phyloP scores from a whole-genome alignment of 108 stramenopile genomes.

The Aurantiochytrium sp. region DNA sequence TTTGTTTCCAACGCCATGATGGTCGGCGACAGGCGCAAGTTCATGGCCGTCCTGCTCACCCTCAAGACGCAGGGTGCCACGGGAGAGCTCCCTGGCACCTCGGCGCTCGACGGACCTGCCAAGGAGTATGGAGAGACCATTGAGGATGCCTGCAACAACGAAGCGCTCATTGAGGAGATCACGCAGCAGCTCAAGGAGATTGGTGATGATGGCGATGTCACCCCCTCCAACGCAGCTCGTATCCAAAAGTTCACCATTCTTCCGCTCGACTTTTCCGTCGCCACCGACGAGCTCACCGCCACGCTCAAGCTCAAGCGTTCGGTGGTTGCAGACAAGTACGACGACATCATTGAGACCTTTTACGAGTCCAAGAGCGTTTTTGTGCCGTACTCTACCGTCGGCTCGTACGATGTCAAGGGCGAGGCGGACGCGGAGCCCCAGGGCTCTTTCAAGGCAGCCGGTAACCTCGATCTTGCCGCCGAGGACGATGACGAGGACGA shows the following conservation, averaged over 20 bases:
- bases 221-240: constrained; percentile 61
- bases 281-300: constrained; percentile 65
- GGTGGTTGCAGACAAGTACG: constrained; percentile 56
- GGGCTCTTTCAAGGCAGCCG: not conserved
- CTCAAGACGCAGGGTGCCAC: constrained; percentile 31
- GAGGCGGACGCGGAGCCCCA: not conserved
- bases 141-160: constrained; percentile 13
- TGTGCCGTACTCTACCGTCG: not conserved
- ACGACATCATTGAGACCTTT: constrained; percentile 36
- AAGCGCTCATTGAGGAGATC: constrained; percentile 18
- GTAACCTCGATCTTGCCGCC: not conserved
- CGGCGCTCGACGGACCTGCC: constrained; percentile 3
- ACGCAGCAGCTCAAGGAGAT: constrained; percentile 24
- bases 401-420: not conserved
- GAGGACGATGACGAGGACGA: not conserved
- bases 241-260: constrained; percentile 56
- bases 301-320: constrained; percentile 71
- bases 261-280: constrained; percentile 51
- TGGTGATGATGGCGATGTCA: not conserved
- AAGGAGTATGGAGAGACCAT: not conserved
- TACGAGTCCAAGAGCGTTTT: constrained; percentile 27
- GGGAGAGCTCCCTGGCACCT: not conserved
- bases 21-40: constrained; percentile 52
- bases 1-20: constrained; percentile 47
- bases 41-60: constrained; percentile 39